Conservation (phyloP, 345 rosid genomes). For the Populus alba region DNA sequence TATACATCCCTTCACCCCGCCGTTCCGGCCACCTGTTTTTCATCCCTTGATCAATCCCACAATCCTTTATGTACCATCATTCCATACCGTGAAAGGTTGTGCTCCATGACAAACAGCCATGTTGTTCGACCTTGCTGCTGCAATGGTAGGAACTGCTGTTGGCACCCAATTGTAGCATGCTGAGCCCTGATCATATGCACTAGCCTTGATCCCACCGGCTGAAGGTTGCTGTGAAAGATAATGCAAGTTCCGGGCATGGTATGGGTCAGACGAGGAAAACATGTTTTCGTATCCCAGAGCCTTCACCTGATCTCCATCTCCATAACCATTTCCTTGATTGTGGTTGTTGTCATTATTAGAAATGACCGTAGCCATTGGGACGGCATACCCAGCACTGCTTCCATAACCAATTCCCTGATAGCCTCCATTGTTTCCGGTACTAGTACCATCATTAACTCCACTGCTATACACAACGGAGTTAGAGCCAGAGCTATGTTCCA, state of each 20-base stretch:
- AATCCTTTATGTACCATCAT: slow-evolving; percentile 28
- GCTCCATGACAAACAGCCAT: slow-evolving; percentile 48
- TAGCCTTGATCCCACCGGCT: slow-evolving; percentile 14
- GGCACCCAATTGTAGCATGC: slow-evolving; percentile 46
- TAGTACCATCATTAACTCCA: background rate
- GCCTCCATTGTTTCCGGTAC: slow-evolving; percentile 4
- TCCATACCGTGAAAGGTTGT: slow-evolving; percentile 63
- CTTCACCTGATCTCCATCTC: slow-evolving; percentile 24
- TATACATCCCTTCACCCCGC: background rate
- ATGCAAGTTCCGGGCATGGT: slow-evolving; percentile 41
- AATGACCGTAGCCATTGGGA: slow-evolving; percentile 37
- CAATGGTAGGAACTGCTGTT: slow-evolving; percentile 37
- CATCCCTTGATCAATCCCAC: background rate
- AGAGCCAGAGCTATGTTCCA: slow-evolving; percentile 51
- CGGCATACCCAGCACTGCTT: slow-evolving; percentile 25
- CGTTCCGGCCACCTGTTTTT: no score
- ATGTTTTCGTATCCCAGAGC: slow-evolving; percentile 29
- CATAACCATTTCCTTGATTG: slow-evolving; percentile 27
- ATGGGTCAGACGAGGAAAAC: slow-evolving; percentile 34
- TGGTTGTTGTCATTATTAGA: slow-evolving; percentile 22
- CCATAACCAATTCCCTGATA: background rate
- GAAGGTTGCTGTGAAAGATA: slow-evolving; percentile 41
- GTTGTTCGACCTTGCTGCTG: slow-evolving; percentile 37
- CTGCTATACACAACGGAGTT: slow-evolving; percentile 46
- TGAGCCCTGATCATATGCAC: slow-evolving; percentile 22